These are phyloP conservation scores for Sporothrix brunneoviolacea DNA, from an alignment of 2,329 filamentous ascomycete species.

Conservation along the genomic window DNA sequence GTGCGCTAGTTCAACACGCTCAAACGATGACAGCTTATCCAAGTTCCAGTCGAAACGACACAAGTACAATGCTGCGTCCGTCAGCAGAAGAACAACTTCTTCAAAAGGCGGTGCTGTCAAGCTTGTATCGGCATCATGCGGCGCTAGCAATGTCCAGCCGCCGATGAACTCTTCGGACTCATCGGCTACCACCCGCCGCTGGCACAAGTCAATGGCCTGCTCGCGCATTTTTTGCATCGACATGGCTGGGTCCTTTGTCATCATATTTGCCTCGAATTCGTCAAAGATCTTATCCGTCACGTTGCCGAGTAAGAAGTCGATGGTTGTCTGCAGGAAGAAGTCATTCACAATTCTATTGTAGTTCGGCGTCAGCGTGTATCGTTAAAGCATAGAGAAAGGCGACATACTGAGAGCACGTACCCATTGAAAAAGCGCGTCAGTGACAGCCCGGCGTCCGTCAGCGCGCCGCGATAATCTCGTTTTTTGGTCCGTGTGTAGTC, in stretches of 20 bases:
- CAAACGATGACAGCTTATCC: slow-evolving; percentile 90
- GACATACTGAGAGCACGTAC: no score
- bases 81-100: slow-evolving; percentile 81
- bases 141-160: slow-evolving; percentile 83
- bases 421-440: slow-evolving; percentile 67
- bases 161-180: slow-evolving; percentile 77
- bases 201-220: slow-evolving; percentile 81
- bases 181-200: slow-evolving; percentile 78
- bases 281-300: slow-evolving; percentile 80
- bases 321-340: slow-evolving; percentile 91
- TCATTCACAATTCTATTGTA: slow-evolving; percentile 84
- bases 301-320: slow-evolving; percentile 89
- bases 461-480: slow-evolving; percentile 80
- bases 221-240: slow-evolving; percentile 79
- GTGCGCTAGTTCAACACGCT: slow-evolving; percentile 71
- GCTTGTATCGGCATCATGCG: slow-evolving; percentile 58
- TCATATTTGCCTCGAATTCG: slow-evolving; percentile 91
- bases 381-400: slow-evolving; percentile 15
- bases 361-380: slow-evolving; percentile 9
- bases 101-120: slow-evolving; percentile 69
- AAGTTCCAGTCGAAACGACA: slow-evolving; percentile 92
- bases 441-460: slow-evolving; percentile 87
- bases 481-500: slow-evolving; percentile 92
- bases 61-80: slow-evolving; percentile 76
- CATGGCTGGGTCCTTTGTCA: slow-evolving; percentile 83